Base-by-base conservation (phyloP, 208 protist species). In the Trypanosoma melophagium region DNA sequence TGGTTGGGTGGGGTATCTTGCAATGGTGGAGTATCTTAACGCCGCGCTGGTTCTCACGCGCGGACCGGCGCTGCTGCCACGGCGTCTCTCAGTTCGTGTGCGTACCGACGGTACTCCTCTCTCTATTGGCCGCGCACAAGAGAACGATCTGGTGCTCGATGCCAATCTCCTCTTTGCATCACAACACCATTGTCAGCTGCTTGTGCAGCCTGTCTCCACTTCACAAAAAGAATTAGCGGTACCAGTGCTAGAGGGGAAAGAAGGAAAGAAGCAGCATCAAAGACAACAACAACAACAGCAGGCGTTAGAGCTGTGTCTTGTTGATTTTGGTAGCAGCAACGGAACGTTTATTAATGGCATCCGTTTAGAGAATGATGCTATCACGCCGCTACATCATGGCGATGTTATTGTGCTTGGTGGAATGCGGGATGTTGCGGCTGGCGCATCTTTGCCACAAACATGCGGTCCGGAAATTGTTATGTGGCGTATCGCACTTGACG, bases 301-400 rank as follows among this genome's bases (percentile, higher is more conserved):
- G 35, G 38, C 51, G 41, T 38, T 24, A 44, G 57, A 81, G 50
- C 56, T 93, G 13, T 95, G 79, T 47, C 61, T 95, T 22, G 79
- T 77, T 17, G 90, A 95, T 65, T 58, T 92, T 55, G 87, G 87
- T 60, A 95, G 90, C 78, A 90, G 78, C 69, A 95, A 95, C 62
- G 90, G 90, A 40, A 95, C 90, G n/a, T 95, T 93, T 55, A 73
- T 95, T 51, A 95, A 95, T 68, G 74, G 76, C 38, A 40, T 69
- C 24, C 90, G 90, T 52, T 73, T 92, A 22, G 69, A 63, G 25
- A 63, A 57, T 17, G 81, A 72, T 50, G 77, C 80, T 25, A 54
- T 83, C 12, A 79, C 75, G 0, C 66, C 67, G 64, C 81, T 95
- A 47, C 60, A 78, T 0, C 74, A 89, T 47, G 82, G 87, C 58